A percentile compares a stretch with the other conserved stretches of the same genome.
Evolutionary conservation across 805 yeast genomes (phyloP).

Genomic region (Ogataea methanolica): DNA sequence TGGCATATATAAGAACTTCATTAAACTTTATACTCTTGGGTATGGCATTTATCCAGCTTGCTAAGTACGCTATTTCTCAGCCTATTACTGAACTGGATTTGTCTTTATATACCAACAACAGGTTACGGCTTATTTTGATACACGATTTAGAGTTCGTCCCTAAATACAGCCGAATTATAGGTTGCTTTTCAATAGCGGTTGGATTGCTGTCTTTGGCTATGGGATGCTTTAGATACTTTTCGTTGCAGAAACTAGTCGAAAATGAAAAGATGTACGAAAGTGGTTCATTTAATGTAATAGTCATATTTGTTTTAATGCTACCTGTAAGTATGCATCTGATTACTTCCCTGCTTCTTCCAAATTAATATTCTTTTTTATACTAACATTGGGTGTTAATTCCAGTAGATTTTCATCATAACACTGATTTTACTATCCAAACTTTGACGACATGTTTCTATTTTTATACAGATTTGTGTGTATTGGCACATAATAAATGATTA

Average conservation of each 20-base stretch:
- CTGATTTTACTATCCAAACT: not conserved
- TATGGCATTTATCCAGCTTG: constrained; percentile 48
- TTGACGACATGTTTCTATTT: not conserved
- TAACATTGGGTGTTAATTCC: not conserved
- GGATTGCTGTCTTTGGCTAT: constrained; percentile 39
- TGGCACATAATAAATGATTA: no score
- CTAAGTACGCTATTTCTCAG: constrained; percentile 31
- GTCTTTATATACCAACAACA: not conserved
- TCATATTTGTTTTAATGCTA: constrained; percentile 29
- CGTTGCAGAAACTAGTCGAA: constrained; percentile 37
- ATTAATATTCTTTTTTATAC: not conserved
- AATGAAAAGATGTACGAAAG: constrained; percentile 23
- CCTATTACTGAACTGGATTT: constrained; percentile 8
- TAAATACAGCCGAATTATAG: constrained; percentile 20
- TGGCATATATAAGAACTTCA: constrained; percentile 58
- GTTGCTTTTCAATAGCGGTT: constrained; percentile 32
- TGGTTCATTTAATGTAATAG: constrained; percentile 38
- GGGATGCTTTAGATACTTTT: constrained; percentile 43
- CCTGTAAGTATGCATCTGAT: constrained; percentile 26
- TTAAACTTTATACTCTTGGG: constrained; percentile 49
- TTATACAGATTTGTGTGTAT: not conserved
- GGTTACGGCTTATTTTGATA: constrained; percentile 1
- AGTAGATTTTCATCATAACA: not conserved
- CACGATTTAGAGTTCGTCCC: constrained; percentile 10
- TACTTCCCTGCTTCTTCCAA: not conserved